phyloP scores from a whole-genome alignment of 2,329 filamentous ascomycete genomes.

The Cyphellophora attinorum region DNA sequence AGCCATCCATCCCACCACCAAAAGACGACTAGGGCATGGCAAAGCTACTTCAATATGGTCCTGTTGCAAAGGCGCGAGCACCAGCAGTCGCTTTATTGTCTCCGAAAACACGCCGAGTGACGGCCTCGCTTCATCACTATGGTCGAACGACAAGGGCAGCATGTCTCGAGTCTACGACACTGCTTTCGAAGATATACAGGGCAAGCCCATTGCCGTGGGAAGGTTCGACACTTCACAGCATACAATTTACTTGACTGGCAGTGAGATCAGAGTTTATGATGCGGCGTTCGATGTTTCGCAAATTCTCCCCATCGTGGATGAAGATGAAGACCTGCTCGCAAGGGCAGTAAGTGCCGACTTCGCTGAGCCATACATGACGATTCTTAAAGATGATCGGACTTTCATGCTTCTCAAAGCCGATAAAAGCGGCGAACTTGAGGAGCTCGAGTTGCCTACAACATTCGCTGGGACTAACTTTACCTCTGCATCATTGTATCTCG shows the following conservation, averaged over 20 bases:
- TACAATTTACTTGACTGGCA: conserved; percentile 78
- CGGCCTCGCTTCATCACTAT: conserved; percentile 69
- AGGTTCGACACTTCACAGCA: conserved; percentile 71
- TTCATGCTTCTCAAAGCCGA: conserved; percentile 72
- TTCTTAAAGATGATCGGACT: conserved; percentile 75
- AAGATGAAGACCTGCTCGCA: conserved; percentile 69
- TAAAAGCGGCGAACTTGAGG: conserved; percentile 73
- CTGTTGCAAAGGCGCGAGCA: conserved; percentile 54
- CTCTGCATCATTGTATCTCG: conserved; percentile 74
- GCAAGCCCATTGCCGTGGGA: conserved; percentile 75
- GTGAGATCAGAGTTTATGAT: conserved; percentile 84
- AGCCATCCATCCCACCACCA: conserved; percentile 63
- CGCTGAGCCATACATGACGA: conserved; percentile 72
- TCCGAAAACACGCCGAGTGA: conserved; percentile 58
- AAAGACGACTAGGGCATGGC: conserved; percentile 62
- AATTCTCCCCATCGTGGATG: conserved; percentile 87
- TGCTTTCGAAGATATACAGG: conserved; percentile 86
- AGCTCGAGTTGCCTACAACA: conserved; percentile 57
- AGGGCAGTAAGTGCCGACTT: conserved; percentile 73
- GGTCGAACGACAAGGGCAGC: conserved; percentile 61
- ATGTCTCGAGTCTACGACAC: conserved; percentile 70
- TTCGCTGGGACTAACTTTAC: conserved; percentile 62
- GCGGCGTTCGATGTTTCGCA: conserved; percentile 83
- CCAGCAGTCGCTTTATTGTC: conserved; percentile 53
- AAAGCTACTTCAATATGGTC: conserved; percentile 74